Evolutionary conservation across 108 stramenopile genomes (phyloP).

Genomic region (Aurantiochytrium sp.): DNA sequence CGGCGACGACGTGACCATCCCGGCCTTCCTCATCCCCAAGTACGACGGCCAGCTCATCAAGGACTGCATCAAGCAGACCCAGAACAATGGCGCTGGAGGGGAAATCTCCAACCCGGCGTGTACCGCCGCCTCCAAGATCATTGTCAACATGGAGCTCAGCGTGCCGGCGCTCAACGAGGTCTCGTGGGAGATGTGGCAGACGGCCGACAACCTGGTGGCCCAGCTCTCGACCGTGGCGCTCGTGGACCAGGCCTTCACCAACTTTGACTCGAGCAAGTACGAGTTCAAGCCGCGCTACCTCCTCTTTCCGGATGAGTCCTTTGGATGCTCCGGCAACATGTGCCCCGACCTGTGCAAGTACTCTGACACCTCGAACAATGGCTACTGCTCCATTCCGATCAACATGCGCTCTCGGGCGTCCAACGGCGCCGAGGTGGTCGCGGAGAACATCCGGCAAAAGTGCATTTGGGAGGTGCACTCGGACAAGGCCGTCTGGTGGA

Average conservation of each 20-base stretch:
- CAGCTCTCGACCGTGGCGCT: background rate
- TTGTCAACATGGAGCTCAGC: background rate
- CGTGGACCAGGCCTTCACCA: background rate
- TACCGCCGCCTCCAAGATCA: background rate
- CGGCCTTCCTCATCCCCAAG: slow-evolving; percentile 6
- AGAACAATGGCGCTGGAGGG: background rate
- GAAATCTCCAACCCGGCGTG: background rate
- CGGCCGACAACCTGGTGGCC: background rate
- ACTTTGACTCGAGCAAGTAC: background rate
- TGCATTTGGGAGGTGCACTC: background rate
- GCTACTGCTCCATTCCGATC: background rate
- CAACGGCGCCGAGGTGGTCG: background rate
- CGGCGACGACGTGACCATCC: slow-evolving; percentile 6
- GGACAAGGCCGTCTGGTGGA: background rate
- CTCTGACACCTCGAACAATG: background rate
- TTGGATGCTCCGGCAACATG: background rate
- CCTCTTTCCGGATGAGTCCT: background rate
- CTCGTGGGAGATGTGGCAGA: background rate
- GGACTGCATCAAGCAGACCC: background rate
- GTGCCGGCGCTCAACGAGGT: background rate
- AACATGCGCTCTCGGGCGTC: background rate
- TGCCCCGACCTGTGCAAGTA: background rate
- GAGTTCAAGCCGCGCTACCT: background rate
- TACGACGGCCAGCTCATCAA: slow-evolving; percentile 26
- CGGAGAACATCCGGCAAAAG: slow-evolving; percentile 6